These are phyloP conservation scores for Capsicum chinense DNA, from an alignment of 257 asterid species.

Conservation along the genomic window DNA sequence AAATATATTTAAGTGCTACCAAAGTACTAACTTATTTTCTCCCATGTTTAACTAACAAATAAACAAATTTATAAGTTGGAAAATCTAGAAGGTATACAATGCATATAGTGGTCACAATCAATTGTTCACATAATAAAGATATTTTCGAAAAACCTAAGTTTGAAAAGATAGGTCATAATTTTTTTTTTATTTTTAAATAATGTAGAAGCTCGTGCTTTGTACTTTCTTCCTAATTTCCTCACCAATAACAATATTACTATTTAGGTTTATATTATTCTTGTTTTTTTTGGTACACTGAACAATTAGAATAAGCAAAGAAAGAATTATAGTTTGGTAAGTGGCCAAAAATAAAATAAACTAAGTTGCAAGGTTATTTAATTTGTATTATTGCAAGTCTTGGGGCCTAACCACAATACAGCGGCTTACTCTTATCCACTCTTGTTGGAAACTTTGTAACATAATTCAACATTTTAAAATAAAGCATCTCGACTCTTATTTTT, in stretches of 20 bases:
- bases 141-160: not conserved
- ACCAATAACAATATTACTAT: not conserved
- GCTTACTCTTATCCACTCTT: constrained; percentile 45
- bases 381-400: constrained; percentile 27
- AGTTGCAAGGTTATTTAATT: constrained; percentile 10
- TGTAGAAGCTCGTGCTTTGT: not conserved
- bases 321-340: constrained; percentile 16
- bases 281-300: constrained; percentile 16
- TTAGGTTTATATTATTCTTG: not conserved
- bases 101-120: not conserved
- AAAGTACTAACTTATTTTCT: not conserved
- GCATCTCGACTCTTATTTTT: constrained; percentile 27
- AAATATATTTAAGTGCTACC: not conserved
- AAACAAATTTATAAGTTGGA: not conserved
- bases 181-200: not conserved
- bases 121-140: constrained; percentile 14
- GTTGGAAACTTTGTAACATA: constrained; percentile 35
- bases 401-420: constrained; percentile 38
- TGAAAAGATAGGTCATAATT: not conserved
- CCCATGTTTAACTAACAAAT: not conserved
- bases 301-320: constrained; percentile 6
- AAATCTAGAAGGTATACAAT: constrained; percentile 3
- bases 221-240: constrained; percentile 13
- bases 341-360: not conserved
- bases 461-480: not conserved